Conservation (phyloP, 371 early-diverging fungal species). For the Mucor circinelloides region DNA sequence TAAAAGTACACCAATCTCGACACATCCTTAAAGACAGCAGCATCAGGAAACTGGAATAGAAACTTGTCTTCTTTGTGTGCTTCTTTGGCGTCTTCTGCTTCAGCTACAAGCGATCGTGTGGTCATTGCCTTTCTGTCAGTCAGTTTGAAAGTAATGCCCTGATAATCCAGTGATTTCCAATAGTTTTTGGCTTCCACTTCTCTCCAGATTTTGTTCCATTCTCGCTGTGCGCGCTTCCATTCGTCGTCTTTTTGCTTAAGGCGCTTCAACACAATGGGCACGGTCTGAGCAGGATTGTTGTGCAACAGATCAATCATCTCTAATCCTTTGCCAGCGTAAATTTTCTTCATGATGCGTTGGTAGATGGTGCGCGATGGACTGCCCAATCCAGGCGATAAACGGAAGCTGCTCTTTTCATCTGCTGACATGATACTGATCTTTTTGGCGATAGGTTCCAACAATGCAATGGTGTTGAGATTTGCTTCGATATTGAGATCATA, state of each 20-base stretch:
- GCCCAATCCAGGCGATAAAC: slow-evolving; percentile 77
- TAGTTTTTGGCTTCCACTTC: slow-evolving; percentile 93
- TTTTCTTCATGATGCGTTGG: slow-evolving; percentile 88
- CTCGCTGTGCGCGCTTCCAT: slow-evolving; percentile 79
- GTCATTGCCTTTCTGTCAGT: slow-evolving; percentile 84
- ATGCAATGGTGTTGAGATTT: slow-evolving; percentile 86
- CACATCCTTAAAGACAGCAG: slow-evolving; percentile 66
- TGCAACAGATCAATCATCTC: slow-evolving; percentile 95
- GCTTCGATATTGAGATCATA: slow-evolving; percentile 97
- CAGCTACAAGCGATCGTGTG: slow-evolving; percentile 76
- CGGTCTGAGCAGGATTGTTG: slow-evolving; percentile 88
- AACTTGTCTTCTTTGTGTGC: slow-evolving; percentile 22
- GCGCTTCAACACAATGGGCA: slow-evolving; percentile 95
- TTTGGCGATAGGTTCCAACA: slow-evolving; percentile 87
- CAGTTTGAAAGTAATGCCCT: slow-evolving; percentile 84
- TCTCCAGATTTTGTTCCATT: slow-evolving; percentile 96
- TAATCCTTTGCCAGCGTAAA: slow-evolving; percentile 83
- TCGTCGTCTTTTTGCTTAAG: slow-evolving; percentile 98
- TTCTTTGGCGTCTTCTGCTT: slow-evolving; percentile 77
- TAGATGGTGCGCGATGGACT: slow-evolving; percentile 86
- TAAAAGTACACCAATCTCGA: slow-evolving; percentile 60
- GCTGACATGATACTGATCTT: slow-evolving; percentile 77
- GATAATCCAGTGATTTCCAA: slow-evolving; percentile 97
- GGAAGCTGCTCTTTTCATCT: slow-evolving; percentile 78
- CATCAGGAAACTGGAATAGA: slow-evolving; percentile 53